Base-by-base conservation (phyloP, 257 asterid species). In the Verbena officinalis region DNA sequence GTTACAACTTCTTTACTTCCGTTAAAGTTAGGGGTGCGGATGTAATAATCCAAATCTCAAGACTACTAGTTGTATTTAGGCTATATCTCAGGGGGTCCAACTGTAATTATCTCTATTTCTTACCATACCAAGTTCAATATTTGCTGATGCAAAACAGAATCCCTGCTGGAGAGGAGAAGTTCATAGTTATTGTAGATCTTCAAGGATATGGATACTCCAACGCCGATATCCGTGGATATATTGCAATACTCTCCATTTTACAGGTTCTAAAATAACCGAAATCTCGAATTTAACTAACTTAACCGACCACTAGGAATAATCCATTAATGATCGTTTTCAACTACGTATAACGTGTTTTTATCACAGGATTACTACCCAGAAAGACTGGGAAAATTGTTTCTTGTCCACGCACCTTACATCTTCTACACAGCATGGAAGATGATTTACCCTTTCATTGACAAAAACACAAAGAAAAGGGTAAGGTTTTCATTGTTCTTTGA, bases 351-450 rank as follows among this genome's bases (percentile, higher is more conserved):
- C n/a, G n/a, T 27, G 2, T 5, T 5, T 27, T 27, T 13, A 17
- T 17, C 65, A 52, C 82, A 86, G 97, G 95, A 93, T 63, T 86
- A 76, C 64, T 87, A 93, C 71, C 97, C 99, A 0, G 99, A 93
- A 73, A 87, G 96, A 44, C 94, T 87, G 4, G 81, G 86, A 20
- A 84, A 84, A 62, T 13, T 83, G 55, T 65, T 85, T 22, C 9
- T 93, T 0, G 33, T 93, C 45, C 78, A 87, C 6, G 92, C 59
- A n/a, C 95, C 99, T 7, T 78, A 58, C 63, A 44, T 93, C 27
- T 93, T 90, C 80, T 81, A 77, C 88, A 45, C 88, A 0, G 72
- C 76, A 9, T 93, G 94, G 90, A 93, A 87, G 78, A 54, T 86
- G 7, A n/a, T 93, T 19, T 73, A 44, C 74, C 99, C 96, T 9